Conservation (phyloP, 2,329 filamentous ascomycete genomes). For the Ceratocystis albifundus region DNA sequence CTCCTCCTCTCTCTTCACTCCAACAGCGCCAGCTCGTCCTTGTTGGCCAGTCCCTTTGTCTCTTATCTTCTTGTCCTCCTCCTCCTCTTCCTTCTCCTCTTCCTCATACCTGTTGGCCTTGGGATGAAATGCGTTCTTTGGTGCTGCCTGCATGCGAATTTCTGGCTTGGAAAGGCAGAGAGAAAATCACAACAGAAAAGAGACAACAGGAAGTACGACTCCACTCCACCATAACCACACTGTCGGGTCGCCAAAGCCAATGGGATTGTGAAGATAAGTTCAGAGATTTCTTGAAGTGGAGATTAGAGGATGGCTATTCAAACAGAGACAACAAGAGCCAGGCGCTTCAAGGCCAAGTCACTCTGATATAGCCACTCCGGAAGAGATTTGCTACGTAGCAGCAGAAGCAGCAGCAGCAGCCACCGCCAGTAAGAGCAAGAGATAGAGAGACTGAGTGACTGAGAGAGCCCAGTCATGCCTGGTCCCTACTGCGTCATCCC, state of each 20-base stretch:
- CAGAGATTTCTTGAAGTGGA: background rate
- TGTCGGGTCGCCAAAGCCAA: background rate
- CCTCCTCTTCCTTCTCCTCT: background rate
- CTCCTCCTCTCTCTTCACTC: background rate
- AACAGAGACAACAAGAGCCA: constrained; percentile 1
- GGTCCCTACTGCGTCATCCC: background rate
- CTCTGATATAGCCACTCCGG: too few relatives aligned
- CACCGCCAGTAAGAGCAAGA: background rate
- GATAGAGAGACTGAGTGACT: background rate
- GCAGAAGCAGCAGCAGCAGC: too few relatives aligned
- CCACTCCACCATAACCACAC: constrained; percentile 4
- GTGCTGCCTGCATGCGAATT: background rate
- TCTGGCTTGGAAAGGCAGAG: background rate
- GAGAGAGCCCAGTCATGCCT: background rate
- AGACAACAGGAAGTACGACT: constrained; percentile 1
- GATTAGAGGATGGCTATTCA: constrained; percentile 1
- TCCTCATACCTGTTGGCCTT: background rate
- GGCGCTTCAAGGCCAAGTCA: background rate
- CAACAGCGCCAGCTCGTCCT: too few relatives aligned
- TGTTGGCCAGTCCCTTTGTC: background rate
- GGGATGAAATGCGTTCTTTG: background rate
- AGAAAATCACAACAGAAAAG: background rate
- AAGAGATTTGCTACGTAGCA: too few relatives aligned
- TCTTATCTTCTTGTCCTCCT: background rate
- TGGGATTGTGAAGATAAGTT: background rate